Evolutionary conservation across 2,329 filamentous ascomycete species (phyloP).

Genomic region (Simplicillium aogashimaense): DNA sequence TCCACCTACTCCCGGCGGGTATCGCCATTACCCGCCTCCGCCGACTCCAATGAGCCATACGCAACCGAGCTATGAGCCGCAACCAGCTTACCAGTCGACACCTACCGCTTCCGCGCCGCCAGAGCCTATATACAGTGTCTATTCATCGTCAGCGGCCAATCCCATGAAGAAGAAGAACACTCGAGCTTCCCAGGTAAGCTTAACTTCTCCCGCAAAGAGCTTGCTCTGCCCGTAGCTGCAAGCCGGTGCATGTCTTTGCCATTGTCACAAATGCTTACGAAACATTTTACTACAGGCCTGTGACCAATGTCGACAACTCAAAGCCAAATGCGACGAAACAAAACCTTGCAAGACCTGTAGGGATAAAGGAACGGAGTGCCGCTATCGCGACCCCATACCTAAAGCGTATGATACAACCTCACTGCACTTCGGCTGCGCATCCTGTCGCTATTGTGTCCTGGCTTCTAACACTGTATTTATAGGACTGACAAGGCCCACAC

Average conservation of each 20-base stretch:
- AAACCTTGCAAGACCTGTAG: constrained; percentile 79
- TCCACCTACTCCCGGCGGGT: constrained; percentile 33
- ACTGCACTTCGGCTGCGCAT: no score
- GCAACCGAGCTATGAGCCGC: constrained; percentile 24
- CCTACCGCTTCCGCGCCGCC: constrained; percentile 1
- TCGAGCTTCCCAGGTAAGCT: constrained; percentile 49
- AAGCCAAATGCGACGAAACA: constrained; percentile 86
- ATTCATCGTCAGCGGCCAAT: constrained; percentile 26
- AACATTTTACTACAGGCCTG: constrained; percentile 55
- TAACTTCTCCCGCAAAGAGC: not conserved
- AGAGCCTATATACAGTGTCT: constrained; percentile 29
- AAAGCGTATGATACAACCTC: constrained; percentile 60
- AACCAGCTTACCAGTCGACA: constrained; percentile 20
- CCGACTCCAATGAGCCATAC: constrained; percentile 28
- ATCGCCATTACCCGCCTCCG: constrained; percentile 29
- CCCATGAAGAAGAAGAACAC: constrained; percentile 51
- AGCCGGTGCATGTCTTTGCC: no score
- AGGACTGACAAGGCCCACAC: constrained; percentile 51
- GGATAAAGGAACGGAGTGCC: constrained; percentile 74
- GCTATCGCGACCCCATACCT: constrained; percentile 82
- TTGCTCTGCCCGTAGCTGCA: no score
- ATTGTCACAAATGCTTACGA: not conserved
- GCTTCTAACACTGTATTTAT: constrained; percentile 3
- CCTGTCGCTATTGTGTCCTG: no score
- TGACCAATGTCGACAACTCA: constrained; percentile 77